Conservation (phyloP, 805 yeast species). For the Yarrowia sp. region DNA sequence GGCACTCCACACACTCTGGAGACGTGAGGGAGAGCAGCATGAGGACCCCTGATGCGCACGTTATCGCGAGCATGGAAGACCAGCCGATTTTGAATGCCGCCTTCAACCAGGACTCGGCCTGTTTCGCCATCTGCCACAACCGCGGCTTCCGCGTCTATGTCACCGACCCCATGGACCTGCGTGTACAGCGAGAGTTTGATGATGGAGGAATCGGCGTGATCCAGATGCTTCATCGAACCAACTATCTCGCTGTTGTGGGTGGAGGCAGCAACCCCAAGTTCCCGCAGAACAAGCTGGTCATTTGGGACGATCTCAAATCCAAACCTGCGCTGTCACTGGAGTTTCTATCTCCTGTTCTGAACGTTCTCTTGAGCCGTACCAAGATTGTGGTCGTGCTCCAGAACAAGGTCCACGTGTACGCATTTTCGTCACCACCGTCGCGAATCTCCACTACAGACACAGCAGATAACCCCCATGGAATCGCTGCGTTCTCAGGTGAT, state of each 20-base stretch:
- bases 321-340: conserved; percentile 75
- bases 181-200: conserved; percentile 63
- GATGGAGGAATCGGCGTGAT: conserved; percentile 75
- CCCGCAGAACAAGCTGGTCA: conserved; percentile 77
- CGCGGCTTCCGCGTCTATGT: conserved; percentile 84
- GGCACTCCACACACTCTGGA: conserved; percentile 15
- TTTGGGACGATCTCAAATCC: conserved; percentile 91
- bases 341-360: conserved; percentile 75
- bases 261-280: conserved; percentile 84
- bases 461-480: conserved; percentile 64
- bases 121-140: conserved; percentile 84
- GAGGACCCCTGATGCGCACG: conserved; percentile 39
- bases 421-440: conserved; percentile 81
- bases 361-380: conserved; percentile 75
- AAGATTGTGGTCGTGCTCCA: conserved; percentile 75
- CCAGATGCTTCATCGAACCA: conserved; percentile 87
- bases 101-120: conserved; percentile 89
- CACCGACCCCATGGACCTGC: conserved; percentile 81
- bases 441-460: conserved; percentile 71
- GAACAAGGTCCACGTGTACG: conserved; percentile 74
- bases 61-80: conserved; percentile 37
- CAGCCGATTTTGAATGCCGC: conserved; percentile 51
- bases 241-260: conserved; percentile 87
- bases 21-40: conserved; percentile 11
- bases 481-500: conserved; percentile 62